Percentiles rank a stretch among this genome's conserved stretches.
Conservation (phyloP, 1,284 basidiomycete species). For the Ustilago crameri region DNA sequence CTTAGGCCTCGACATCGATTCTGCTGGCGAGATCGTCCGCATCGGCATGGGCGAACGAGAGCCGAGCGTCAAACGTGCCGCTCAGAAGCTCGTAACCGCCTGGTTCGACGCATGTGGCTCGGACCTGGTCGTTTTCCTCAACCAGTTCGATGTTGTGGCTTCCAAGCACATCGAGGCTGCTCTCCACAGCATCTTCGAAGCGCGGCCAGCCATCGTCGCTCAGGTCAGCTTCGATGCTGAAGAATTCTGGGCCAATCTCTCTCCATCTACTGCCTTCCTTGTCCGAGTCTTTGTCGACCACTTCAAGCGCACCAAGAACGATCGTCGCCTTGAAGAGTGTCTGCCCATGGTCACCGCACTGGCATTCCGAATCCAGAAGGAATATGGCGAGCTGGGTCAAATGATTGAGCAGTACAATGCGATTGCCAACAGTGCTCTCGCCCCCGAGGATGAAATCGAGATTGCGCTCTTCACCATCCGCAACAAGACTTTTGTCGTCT, state of each 20-base stretch:
- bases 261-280: slow-evolving; percentile 84
- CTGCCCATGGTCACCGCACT: slow-evolving; percentile 90
- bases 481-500: slow-evolving; percentile 78
- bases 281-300: slow-evolving; percentile 86
- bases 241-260: slow-evolving; percentile 79
- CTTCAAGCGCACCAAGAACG: slow-evolving; percentile 75
- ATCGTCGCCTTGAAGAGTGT: slow-evolving; percentile 77
- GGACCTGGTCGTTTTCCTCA: slow-evolving; percentile 72
- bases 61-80: slow-evolving; percentile 80
- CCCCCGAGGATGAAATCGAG: slow-evolving; percentile 45
- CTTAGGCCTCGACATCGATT: slow-evolving; percentile 53
- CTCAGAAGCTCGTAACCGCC: slow-evolving; percentile 72
- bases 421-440: slow-evolving; percentile 24
- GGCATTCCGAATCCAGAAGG: slow-evolving; percentile 84
- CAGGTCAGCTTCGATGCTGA: slow-evolving; percentile 75
- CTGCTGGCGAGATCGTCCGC: slow-evolving; percentile 54
- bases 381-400: slow-evolving; percentile 62
- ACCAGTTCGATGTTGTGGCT: slow-evolving; percentile 75
- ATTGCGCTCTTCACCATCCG: slow-evolving; percentile 45
- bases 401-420: slow-evolving; percentile 50
- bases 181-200: slow-evolving; percentile 75
- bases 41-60: slow-evolving; percentile 90
- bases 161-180: slow-evolving; percentile 77
- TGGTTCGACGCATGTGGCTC: slow-evolving; percentile 61
- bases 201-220: slow-evolving; percentile 74